Conservation (phyloP, 805 yeast species). For the Saccharomycopsis sp. region DNA sequence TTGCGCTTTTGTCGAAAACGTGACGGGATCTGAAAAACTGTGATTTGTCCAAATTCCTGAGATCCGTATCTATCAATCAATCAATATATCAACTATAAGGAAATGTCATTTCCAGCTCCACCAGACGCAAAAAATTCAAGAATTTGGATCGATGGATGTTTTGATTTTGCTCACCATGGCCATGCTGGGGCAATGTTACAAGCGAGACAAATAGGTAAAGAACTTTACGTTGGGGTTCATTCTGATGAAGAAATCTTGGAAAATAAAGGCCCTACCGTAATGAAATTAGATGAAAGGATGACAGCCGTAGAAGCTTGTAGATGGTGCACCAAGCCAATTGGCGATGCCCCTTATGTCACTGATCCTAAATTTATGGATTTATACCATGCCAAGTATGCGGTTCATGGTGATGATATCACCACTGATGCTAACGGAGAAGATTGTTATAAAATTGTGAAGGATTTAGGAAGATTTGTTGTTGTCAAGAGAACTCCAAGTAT, state of each 20-base stretch:
- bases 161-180: constrained; percentile 94
- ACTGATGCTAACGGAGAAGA: constrained; percentile 95
- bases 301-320: constrained; percentile 85
- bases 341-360: constrained; percentile 90
- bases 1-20: no score
- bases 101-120: constrained; percentile 19
- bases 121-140: constrained; percentile 30
- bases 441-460: constrained; percentile 79
- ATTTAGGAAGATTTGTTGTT: constrained; percentile 77
- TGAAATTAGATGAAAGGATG: constrained; percentile 72
- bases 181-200: constrained; percentile 97
- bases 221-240: constrained; percentile 82
- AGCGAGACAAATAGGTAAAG: constrained; percentile 76
- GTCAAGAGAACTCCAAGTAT: constrained; percentile 93
- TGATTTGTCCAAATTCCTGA: no score
- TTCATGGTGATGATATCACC: constrained; percentile 97
- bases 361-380: constrained; percentile 71
- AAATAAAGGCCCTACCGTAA: constrained; percentile 93
- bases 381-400: constrained; percentile 80
- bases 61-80: no score
- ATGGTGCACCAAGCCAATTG: constrained; percentile 72
- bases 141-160: constrained; percentile 97
- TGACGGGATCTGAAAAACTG: no score
- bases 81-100: no score
- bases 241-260: constrained; percentile 76